These are phyloP conservation scores for Ogataea dorogensis DNA, from an alignment of 805 yeast genomes.

Conservation along the genomic window DNA sequence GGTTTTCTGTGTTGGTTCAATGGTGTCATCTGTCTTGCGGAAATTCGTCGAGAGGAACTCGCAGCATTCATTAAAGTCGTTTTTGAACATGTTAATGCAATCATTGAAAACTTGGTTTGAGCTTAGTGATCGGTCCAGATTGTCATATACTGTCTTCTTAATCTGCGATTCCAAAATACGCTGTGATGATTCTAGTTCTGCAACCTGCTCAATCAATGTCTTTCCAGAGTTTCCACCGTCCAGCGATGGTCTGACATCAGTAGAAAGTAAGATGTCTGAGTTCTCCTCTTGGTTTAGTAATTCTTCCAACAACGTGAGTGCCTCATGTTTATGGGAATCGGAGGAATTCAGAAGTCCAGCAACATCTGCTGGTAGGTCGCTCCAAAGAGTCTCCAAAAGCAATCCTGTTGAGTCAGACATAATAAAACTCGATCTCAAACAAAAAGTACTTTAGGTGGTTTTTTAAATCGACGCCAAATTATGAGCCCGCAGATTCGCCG, in stretches of 20 bases:
- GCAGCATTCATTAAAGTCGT: slow-evolving; percentile 32
- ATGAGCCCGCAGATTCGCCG: slow-evolving; percentile 14
- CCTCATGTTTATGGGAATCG: slow-evolving; percentile 35
- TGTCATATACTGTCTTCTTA: slow-evolving; percentile 37
- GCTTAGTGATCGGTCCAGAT: slow-evolving; percentile 47
- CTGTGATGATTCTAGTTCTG: slow-evolving; percentile 64
- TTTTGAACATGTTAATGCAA: slow-evolving; percentile 35
- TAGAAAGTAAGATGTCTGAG: slow-evolving; percentile 34
- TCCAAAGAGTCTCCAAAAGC: slow-evolving; percentile 37
- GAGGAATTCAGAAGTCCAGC: slow-evolving; percentile 25
- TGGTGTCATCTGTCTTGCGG: slow-evolving; percentile 24
- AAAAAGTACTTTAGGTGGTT: neutral
- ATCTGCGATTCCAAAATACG: slow-evolving; percentile 47
- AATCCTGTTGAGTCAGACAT: slow-evolving; percentile 23
- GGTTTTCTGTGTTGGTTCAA: slow-evolving; percentile 6
- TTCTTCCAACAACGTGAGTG: slow-evolving; percentile 35
- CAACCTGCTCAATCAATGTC: slow-evolving; percentile 65
- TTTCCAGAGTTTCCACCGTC: slow-evolving; percentile 21
- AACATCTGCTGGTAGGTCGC: slow-evolving; percentile 29
- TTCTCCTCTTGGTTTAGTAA: slow-evolving; percentile 43
- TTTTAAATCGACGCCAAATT: slow-evolving; percentile 2
- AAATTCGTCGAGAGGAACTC: slow-evolving; percentile 32
- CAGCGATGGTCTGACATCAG: slow-evolving; percentile 26
- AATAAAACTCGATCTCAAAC: neutral
- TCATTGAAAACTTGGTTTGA: slow-evolving; percentile 33